Evolutionary conservation across 1,139 yeast species (phyloP).

Genomic region (Debaryomyces nepalensis): DNA sequence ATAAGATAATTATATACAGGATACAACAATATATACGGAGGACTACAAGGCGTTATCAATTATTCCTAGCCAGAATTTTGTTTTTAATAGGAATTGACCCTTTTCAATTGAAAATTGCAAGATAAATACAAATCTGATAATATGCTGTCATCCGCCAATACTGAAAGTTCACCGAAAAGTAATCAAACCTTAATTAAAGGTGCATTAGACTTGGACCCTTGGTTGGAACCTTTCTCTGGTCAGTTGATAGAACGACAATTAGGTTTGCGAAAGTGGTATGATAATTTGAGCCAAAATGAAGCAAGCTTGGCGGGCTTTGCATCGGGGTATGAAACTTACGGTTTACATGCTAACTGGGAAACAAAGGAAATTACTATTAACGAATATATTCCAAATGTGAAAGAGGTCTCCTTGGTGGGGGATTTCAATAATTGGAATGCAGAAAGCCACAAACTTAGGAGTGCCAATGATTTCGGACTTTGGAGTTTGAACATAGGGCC

Average conservation of each 20-base stretch:
- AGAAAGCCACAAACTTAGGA: constrained; percentile 56
- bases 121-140: not conserved
- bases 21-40: not conserved
- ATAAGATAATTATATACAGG: constrained; percentile 2
- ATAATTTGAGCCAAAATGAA: constrained; percentile 47
- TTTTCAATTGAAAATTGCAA: too few relatives aligned
- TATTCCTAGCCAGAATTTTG: not conserved
- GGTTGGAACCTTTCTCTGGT: constrained; percentile 79
- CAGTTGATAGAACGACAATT: constrained; percentile 49
- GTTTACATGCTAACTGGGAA: constrained; percentile 64
- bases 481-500: constrained; percentile 66
- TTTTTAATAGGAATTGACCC: constrained; percentile 1
- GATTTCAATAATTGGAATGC: constrained; percentile 88
- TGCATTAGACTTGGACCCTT: constrained; percentile 76
- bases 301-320: constrained; percentile 57
- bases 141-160: not conserved
- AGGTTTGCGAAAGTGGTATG: constrained; percentile 57
- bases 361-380: constrained; percentile 62
- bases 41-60: constrained; percentile 7
- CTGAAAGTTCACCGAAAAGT: constrained; percentile 1
- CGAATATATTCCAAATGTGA: constrained; percentile 93
- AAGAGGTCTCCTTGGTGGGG: constrained; percentile 75
- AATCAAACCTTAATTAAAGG: constrained; percentile 44
- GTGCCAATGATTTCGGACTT: constrained; percentile 65
- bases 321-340: constrained; percentile 68